phyloP scores from a whole-genome alignment of 148 eudicot genomes.

The Oxyria digyna region DNA sequence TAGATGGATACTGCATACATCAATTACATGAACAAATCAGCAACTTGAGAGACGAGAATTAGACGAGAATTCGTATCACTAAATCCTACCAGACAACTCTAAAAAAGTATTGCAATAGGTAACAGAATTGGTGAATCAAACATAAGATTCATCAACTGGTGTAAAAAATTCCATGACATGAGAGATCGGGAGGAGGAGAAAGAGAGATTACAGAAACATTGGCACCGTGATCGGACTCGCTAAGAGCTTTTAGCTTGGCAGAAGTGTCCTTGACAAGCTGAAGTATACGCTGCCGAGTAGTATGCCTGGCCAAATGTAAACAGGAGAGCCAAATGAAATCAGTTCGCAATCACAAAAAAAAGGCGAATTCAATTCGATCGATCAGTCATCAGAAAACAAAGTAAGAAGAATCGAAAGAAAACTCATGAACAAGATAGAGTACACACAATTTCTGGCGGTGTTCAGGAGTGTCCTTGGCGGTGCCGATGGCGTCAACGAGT shows the following conservation, averaged over 20 bases:
- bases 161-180: background rate
- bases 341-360: background rate
- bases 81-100: background rate
- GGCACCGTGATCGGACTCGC: constrained; percentile 35
- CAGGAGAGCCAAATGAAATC: background rate
- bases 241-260: constrained; percentile 48
- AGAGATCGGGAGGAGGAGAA: background rate
- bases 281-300: constrained; percentile 45
- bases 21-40: background rate
- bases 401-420: background rate
- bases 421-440: background rate
- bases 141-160: background rate
- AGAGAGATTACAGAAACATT: constrained; percentile 29
- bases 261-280: constrained; percentile 63
- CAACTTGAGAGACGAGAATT: background rate
- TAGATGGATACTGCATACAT: background rate
- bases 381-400: background rate
- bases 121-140: background rate
- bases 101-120: background rate
- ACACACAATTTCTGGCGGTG: constrained; percentile 53
- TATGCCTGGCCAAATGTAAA: constrained; percentile 23
- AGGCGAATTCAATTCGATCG: background rate
- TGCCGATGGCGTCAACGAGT: constrained; percentile 41
- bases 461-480: constrained; percentile 51
- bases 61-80: background rate